Conservation (phyloP, 768 basidiomycete genomes). For the Hypsizygus marmoreus region DNA sequence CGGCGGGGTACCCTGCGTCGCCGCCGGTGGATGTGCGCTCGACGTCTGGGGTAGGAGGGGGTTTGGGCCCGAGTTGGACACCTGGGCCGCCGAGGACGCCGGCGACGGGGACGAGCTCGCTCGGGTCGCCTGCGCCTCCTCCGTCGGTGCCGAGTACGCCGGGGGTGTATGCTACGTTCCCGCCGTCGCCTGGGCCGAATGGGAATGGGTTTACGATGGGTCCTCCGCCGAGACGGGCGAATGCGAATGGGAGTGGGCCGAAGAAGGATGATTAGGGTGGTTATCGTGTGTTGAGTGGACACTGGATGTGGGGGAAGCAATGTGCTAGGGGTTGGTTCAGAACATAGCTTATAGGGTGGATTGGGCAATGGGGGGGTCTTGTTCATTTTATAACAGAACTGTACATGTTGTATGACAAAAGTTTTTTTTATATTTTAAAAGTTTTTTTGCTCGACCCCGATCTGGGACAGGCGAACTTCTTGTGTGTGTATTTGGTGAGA, state of each 20-base stretch:
- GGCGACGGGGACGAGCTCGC: conserved; percentile 10
- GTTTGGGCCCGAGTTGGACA: conserved; percentile 9
- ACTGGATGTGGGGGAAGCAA: too few relatives aligned
- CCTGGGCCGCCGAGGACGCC: conserved; percentile 18
- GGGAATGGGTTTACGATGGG: conserved; percentile 25
- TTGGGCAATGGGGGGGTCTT: too few relatives aligned
- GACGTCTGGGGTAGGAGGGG: conserved; percentile 18
- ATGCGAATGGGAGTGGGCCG: conserved; percentile 13
- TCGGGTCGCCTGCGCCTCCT: conserved; percentile 1
- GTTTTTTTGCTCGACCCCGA: too few relatives aligned
- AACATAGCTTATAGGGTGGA: too few relatives aligned
- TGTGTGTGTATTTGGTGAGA: too few relatives aligned
- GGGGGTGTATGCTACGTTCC: conserved; percentile 33
- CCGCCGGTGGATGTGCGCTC: conserved; percentile 17
- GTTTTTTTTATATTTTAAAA: too few relatives aligned
- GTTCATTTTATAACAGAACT: too few relatives aligned
- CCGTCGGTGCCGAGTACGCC: conserved; percentile 31
- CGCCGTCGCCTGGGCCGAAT: conserved; percentile 33
- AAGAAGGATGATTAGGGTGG: conserved; percentile 39
- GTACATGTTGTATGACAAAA: too few relatives aligned
- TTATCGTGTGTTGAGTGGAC: too few relatives aligned
- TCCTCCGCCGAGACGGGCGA: conserved; percentile 25
- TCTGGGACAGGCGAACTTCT: too few relatives aligned
- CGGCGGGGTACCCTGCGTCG: too few relatives aligned
- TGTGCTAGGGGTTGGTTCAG: too few relatives aligned